Conservation (phyloP, 306 rosid species). For the Casuarina glauca region DNA sequence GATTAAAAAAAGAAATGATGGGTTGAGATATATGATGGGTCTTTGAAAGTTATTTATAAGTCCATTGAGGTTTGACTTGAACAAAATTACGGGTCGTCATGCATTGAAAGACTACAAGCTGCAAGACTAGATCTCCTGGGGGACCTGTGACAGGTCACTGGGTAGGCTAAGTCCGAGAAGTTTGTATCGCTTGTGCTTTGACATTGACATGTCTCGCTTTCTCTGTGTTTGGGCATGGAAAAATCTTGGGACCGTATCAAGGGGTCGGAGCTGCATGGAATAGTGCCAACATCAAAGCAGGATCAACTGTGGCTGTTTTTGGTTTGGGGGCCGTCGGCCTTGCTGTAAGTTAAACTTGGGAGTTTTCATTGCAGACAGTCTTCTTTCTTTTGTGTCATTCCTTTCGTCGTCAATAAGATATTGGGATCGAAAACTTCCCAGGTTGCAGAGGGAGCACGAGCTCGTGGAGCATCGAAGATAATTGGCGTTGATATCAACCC, state of each 20-base stretch:
- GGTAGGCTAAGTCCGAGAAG: too few species aligned
- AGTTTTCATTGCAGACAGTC: too few species aligned
- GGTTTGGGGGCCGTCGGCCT: slow-evolving; percentile 88
- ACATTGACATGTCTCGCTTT: background rate
- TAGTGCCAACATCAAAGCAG: slow-evolving; percentile 55
- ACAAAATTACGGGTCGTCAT: too few species aligned
- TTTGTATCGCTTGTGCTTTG: background rate
- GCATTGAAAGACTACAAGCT: too few species aligned
- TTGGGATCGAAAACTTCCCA: slow-evolving; percentile 3
- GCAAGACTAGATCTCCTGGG: too few species aligned
- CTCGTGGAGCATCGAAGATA: slow-evolving; percentile 76
- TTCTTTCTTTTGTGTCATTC: too few species aligned
- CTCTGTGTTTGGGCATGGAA: background rate
- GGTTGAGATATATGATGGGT: too few species aligned
- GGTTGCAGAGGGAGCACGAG: slow-evolving; percentile 85
- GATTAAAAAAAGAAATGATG: too few species aligned
- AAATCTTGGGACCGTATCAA: slow-evolving; percentile 12
- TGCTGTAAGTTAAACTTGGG: slow-evolving; percentile 46
- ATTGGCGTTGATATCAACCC: slow-evolving; percentile 82
- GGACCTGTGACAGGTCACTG: too few species aligned
- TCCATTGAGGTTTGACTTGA: too few species aligned
- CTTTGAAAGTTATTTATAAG: too few species aligned
- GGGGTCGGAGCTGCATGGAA: slow-evolving; percentile 98
- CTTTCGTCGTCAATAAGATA: too few species aligned
- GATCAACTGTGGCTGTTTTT: slow-evolving; percentile 63